Conservation (phyloP, 495 filamentous ascomycete species). For the Penicillium angulare region DNA sequence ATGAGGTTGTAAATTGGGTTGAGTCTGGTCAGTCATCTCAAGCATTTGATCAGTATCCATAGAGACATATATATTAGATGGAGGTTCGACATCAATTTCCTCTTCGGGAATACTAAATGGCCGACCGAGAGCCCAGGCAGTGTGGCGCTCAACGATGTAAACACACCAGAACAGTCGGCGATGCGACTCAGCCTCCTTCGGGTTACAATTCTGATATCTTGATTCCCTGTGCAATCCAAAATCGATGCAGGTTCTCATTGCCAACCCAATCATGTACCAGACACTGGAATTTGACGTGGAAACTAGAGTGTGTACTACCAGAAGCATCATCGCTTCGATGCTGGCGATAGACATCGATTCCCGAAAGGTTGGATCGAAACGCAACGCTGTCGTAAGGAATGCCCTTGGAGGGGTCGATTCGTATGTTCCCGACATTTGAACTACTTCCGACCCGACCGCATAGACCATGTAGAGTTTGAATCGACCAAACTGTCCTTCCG, state of each 20-base stretch:
- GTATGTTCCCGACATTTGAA: conserved; percentile 37
- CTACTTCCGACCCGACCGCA: conserved; percentile 37
- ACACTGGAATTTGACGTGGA: conserved; percentile 35
- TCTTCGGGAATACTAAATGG: conserved; percentile 43
- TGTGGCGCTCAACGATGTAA: conserved; percentile 38
- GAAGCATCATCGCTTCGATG: conserved; percentile 41
- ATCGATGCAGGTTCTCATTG: conserved; percentile 43
- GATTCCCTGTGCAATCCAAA: conserved; percentile 37
- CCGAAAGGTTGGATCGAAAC: conserved; percentile 29
- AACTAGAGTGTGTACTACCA: conserved; percentile 38
- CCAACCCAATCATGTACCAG: conserved; percentile 46
- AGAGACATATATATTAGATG: conserved; percentile 27
- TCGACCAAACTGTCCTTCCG: conserved; percentile 28
- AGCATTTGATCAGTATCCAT: conserved; percentile 16
- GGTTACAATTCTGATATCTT: conserved; percentile 19
- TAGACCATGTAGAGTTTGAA: conserved; percentile 49
- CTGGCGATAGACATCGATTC: conserved; percentile 34
- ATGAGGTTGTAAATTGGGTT: neutral
- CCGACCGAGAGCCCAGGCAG: conserved; percentile 35
- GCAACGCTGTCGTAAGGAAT: conserved; percentile 27
- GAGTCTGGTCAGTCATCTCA: neutral
- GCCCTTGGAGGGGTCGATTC: conserved; percentile 15
- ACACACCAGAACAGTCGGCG: conserved; percentile 44
- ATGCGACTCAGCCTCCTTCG: conserved; percentile 30
- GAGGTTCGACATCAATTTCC: conserved; percentile 37